Base-by-base conservation (phyloP, 176 grass and related monocot genomes). In the Triticum urartu region DNA sequence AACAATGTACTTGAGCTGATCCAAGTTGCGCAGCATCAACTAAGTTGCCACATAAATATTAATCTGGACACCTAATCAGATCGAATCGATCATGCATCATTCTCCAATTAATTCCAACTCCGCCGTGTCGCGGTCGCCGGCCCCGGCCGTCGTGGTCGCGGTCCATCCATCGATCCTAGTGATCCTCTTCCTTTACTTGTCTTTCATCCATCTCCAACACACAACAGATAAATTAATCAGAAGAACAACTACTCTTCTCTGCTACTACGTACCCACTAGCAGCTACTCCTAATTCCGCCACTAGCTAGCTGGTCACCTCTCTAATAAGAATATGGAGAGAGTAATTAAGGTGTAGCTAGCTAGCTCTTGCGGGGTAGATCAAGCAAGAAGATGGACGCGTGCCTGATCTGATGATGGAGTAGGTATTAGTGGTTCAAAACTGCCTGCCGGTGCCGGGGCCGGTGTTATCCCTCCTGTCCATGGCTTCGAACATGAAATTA, bases 401-500 rank as follows among this genome's bases (percentile, higher is more conserved):
- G 81, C 10, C 43, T 5, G n/a, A 58, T 81, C 40, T 75, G 45
- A 4, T 75, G 45, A 4, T 72, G 40, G 20, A 72, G 17, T 39
- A 72, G 10, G 69, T 17, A 33, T 17, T 67, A 33, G 65, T 86
- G 90, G 24, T 84, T 89, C 86, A 95, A 20, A 91, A 87, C 40
- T 88, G 90, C 86, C 91, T 95, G 60, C 79, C 15, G 72, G 40
- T 15, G 3, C 72, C 72, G 72, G 72, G 10, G 21, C 22, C 63
- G 88, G 10, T 92, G 84, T 80, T 89, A 63, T 88, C 84, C 36
- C 69, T 75, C 52, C 88, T 86, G 64, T 92, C 93, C 63, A 91
- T 73, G 83, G 88, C 82, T 66, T 83, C 87, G 86, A 92, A 95
- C 93, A 95, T 92, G 88, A 95, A 92, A 95, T 95, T 88, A 90